Conservation (phyloP, 805 yeast genomes). For the Ascoidea asiatica region DNA sequence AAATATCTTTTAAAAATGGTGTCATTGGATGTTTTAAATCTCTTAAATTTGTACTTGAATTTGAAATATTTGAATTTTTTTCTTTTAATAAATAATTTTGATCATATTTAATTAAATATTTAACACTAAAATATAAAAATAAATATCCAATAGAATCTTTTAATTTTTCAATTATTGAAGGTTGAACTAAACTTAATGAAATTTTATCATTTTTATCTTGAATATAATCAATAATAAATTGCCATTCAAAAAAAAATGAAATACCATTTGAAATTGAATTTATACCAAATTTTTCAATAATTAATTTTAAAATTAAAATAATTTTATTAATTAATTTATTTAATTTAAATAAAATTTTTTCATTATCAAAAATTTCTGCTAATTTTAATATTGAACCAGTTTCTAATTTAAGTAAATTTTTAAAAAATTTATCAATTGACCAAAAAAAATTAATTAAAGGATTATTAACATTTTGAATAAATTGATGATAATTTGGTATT, state of each 20-base stretch:
- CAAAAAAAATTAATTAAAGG: conserved; percentile 2
- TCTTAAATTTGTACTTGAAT: too few species aligned
- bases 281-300: conserved; percentile 26
- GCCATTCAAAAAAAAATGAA: conserved; percentile 34
- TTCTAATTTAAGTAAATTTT: neutral
- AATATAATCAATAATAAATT: conserved; percentile 9
- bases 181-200: neutral
- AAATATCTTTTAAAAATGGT: neutral
- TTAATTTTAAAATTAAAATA: conserved; percentile 9
- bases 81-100: neutral
- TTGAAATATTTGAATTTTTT: neutral
- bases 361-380: neutral
- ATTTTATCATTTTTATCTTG: neutral
- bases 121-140: neutral
- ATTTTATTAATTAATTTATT: neutral
- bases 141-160: conserved; percentile 3
- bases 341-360: too few species aligned
- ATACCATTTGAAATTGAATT: conserved; percentile 31
- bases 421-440: conserved; percentile 3
- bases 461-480: neutral
- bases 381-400: neutral
- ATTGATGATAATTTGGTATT: neutral
- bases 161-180: neutral
- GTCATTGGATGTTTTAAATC: neutral
- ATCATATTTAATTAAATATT: conserved; percentile 1